A percentile compares a stretch with the other conserved stretches of the same genome.
These are phyloP conservation scores for Sabuloglossum arenarium DNA, from an alignment of 495 filamentous ascomycete species.

Conservation along the genomic window DNA sequence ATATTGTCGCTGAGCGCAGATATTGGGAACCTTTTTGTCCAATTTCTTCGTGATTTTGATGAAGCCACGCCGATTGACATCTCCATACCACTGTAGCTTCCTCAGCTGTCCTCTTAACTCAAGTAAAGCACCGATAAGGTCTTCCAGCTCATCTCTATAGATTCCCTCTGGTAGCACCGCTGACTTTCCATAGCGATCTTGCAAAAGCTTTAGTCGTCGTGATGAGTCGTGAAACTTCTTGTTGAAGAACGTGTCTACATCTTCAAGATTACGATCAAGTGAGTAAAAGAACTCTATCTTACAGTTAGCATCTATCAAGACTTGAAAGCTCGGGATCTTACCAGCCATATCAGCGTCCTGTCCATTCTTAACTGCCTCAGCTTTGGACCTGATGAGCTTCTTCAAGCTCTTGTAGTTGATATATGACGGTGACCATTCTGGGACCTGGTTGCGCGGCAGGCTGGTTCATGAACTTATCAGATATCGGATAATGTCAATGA, in stretches of 20 bases:
- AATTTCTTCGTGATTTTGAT: constrained; percentile 97
- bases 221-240: constrained; percentile 72
- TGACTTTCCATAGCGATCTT: constrained; percentile 58
- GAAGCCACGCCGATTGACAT: constrained; percentile 88
- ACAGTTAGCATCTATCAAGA: constrained; percentile 7
- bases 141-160: constrained; percentile 62
- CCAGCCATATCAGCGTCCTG: constrained; percentile 62
- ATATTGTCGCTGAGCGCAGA: constrained; percentile 58
- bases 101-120: constrained; percentile 71
- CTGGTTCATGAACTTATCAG: constrained; percentile 20
- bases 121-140: constrained; percentile 70
- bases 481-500: neutral
- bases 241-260: constrained; percentile 89
- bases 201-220: constrained; percentile 61
- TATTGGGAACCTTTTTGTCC: constrained; percentile 66
- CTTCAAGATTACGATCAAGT: constrained; percentile 88
- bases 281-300: constrained; percentile 73
- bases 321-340: constrained; percentile 18
- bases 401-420: constrained; percentile 95
- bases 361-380: constrained; percentile 37
- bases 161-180: constrained; percentile 27
- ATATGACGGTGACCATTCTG: constrained; percentile 82
- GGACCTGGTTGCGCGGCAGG: constrained; percentile 82
- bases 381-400: constrained; percentile 70
- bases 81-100: constrained; percentile 92